These are phyloP conservation scores for Leccinum pellstonianum DNA, from an alignment of 768 basidiomycete genomes.

Conservation along the genomic window DNA sequence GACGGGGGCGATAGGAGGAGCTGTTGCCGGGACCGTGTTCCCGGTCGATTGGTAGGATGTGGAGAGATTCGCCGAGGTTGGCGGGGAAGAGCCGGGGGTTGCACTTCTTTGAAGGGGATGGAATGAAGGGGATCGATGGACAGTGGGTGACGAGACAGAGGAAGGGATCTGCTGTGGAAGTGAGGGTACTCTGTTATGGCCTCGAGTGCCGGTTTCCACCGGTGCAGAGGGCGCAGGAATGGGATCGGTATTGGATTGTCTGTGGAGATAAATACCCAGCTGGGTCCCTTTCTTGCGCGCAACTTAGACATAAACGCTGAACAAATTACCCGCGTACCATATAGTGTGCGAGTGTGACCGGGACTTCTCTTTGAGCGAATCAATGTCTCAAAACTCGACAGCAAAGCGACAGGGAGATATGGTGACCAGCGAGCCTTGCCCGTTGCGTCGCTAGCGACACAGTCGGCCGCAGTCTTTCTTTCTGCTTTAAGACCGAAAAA, in stretches of 20 bases:
- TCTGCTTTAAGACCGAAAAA: conserved; percentile 64
- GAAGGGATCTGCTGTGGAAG: conserved; percentile 33
- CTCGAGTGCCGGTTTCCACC: conserved; percentile 27
- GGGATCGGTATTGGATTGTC: conserved; percentile 78
- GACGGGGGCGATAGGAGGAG: conserved; percentile 46
- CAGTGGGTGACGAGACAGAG: conserved; percentile 23
- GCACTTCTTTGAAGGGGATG: conserved; percentile 43
- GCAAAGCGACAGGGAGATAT: conserved; percentile 80
- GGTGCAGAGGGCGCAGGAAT: conserved; percentile 73
- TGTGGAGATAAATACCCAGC: conserved; percentile 85
- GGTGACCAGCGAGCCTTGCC: conserved; percentile 58
- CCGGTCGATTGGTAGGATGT: conserved; percentile 25
- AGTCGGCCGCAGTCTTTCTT: conserved; percentile 41
- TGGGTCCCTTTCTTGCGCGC: conserved; percentile 80
- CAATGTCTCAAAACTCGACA: conserved; percentile 90
- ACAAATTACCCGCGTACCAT: conserved; percentile 87
- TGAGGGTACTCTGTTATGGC: conserved; percentile 31
- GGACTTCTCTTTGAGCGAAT: conserved; percentile 79
- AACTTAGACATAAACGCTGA: conserved; percentile 87
- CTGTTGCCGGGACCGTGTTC: conserved; percentile 40
- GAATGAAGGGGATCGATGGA: conserved; percentile 47
- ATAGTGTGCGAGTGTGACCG: conserved; percentile 81
- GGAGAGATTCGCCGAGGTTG: conserved; percentile 19
- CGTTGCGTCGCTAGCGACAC: conserved; percentile 42
- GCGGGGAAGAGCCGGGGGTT: conserved; percentile 37